Conservation (phyloP, 805 yeast genomes). For the Cyberlindnera saturnus region DNA sequence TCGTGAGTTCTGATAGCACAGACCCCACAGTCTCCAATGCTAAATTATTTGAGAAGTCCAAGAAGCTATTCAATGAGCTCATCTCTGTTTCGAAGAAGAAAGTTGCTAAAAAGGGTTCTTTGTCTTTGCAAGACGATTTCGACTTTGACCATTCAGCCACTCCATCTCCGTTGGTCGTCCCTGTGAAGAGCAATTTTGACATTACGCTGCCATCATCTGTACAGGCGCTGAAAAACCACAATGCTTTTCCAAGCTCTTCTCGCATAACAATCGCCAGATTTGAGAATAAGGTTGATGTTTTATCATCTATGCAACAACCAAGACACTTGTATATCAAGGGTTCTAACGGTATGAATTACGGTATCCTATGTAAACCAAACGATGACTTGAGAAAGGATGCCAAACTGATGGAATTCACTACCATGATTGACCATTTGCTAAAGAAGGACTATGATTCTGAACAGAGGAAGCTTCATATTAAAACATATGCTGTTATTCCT, state of each 20-base stretch:
- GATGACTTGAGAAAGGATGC: conserved; percentile 97
- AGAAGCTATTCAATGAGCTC: conserved; percentile 23
- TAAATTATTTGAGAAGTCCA: conserved; percentile 15
- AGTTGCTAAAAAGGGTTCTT: conserved; percentile 8
- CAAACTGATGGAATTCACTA: conserved; percentile 82
- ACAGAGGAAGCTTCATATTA: conserved; percentile 62
- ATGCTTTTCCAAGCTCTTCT: conserved; percentile 39
- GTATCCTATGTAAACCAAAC: conserved; percentile 72
- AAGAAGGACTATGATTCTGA: conserved; percentile 63
- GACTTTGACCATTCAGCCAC: conserved; percentile 34
- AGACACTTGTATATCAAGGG: conserved; percentile 71
- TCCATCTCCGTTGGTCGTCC: conserved; percentile 60
- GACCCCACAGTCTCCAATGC: conserved; percentile 12
- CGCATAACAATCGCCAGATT: conserved; percentile 54
- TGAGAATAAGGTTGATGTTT: conserved; percentile 61
- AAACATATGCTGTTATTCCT: conserved; percentile 85
- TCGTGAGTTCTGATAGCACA: conserved; percentile 21
- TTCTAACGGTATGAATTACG: conserved; percentile 67
- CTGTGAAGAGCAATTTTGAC: conserved; percentile 65
- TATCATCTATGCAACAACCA: conserved; percentile 84
- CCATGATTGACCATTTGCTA: conserved; percentile 74
- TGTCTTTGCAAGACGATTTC: conserved; percentile 34
- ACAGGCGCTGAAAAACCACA: conserved; percentile 33
- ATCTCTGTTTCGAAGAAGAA: conserved; percentile 22
- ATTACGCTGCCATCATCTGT: conserved; percentile 52